Evolutionary conservation across 768 basidiomycete species (phyloP), one percentile per base, ranked within the genome.

Genomic region (Cantharellus anzutake): DNA sequence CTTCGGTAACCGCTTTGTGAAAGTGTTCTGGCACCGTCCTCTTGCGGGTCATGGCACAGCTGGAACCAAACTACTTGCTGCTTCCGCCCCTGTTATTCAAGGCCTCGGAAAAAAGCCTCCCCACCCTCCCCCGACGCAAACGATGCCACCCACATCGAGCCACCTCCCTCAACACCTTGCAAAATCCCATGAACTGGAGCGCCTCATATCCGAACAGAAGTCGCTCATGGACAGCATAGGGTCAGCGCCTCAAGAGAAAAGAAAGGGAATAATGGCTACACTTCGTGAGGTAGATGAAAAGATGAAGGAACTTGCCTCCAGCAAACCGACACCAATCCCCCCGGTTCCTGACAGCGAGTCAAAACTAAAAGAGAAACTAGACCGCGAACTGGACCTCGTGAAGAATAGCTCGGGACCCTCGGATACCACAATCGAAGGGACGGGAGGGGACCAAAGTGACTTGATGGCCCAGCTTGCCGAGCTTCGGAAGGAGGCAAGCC

Each of bases 11-110:
- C 80, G 93, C 56, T 96, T 96, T 69, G 92, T 96, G 64, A 94
- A 93, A 71, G 76, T 96, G 41, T 89, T 94, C 66, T 96, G 93
- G 91, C 90, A 94, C 71, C 77, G 86, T 60, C 91, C 90, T 4
- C 80, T 92, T 81, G 87, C 86, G 59, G 92, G 93, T 0, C 86
- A 92, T 65, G 92, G 92, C 4, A 81, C 80, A 63, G 75, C 74
- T 16, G 92, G 92, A 2, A 73, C 80, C 55, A 78, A 84, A 63
- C 79, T 83, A 74, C 71, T 97, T 61, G 89, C 86, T 11, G 87
- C 86, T 3, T 86, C 85, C 38, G 88, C 87, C 4, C 77, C 82
- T 2, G 65, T 86, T 5, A 76, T 94, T 5, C 82, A 84, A 39
- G 83, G 81, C 63, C 76, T 86, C 42, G 20, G 56, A 41, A 62